Base-by-base conservation (phyloP, 2,329 filamentous ascomycete species). In the Epichloe uncinata region DNA sequence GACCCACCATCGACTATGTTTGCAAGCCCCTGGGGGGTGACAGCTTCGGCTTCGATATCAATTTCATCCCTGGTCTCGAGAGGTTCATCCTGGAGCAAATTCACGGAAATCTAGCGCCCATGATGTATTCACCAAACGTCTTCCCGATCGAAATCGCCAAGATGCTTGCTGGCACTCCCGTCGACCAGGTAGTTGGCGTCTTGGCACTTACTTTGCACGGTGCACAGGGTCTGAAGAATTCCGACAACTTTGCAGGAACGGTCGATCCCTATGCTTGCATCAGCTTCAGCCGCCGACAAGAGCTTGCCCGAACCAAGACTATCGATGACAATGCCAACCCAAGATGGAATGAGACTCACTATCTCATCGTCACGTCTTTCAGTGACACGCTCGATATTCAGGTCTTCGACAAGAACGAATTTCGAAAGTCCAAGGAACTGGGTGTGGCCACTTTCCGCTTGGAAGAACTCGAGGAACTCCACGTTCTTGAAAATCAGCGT, bases 1-100 rank as follows among this genome's bases (percentile, higher is more conserved):
- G 82, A 34, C 93, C 93, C 2, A 82, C 78, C 1, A 90, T 98
- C 56, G 93, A 98, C 69, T 98, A 97, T 63, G 90, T 95, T 51
- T 96, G 93, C 76, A 98, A 98, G 67, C 93, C 93, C 3, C 78
- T 98, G 13, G 93, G 94, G 94, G 94, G 94, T 53, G 93, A 98
- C 53, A 90, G 79, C 3, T 87, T 98, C 56, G 93, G 93, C 38
- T 96, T 98, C 64, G 93, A 98, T 62, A 97, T 98, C 75, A 97
- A 96, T 71, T 96, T 98, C 68, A 94, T 98, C 57, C 93, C 93
- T 16, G 91, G 91, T 58, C 77, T 98, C 22, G 90, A 97, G 66
- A 78, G 67, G 50, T 98, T 98, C 68, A 98, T 98, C 60, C 82
- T 87, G 63, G 93, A 98, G 59, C 88, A 95, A 70, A 95, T 98